Evolutionary conservation across 192 early-diverging fungal genomes (phyloP).

Genomic region (Linnemannia schmuckeri): DNA sequence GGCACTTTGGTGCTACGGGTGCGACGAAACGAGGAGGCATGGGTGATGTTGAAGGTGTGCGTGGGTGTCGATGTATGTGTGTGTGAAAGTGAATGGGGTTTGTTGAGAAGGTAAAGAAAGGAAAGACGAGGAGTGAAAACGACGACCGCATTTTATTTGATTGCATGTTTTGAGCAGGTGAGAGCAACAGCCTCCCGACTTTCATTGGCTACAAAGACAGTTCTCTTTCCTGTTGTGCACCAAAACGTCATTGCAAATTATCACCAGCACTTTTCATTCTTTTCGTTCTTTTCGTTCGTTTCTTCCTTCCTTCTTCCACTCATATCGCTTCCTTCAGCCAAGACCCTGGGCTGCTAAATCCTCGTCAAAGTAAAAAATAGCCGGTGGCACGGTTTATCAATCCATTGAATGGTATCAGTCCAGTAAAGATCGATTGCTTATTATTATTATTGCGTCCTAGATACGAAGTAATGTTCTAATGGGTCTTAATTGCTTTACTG

Average conservation of each 20-base stretch:
- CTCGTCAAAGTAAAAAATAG: background rate
- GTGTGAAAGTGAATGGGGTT: background rate
- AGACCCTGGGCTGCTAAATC: background rate
- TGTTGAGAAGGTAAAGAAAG: background rate
- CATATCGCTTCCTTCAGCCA: background rate
- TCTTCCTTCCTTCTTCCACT: background rate
- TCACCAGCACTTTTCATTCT: background rate
- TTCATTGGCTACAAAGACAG: background rate
- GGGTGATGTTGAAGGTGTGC: background rate
- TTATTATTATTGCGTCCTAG: background rate
- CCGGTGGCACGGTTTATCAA: background rate
- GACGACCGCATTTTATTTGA: background rate
- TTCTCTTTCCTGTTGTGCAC: background rate
- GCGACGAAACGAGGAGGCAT: constrained; percentile 65
- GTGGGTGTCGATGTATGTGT: background rate
- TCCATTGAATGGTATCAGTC: background rate
- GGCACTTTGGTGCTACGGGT: constrained; percentile 57
- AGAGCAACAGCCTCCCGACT: background rate
- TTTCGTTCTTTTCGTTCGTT: background rate
- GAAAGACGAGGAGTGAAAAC: background rate
- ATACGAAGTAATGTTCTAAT: background rate
- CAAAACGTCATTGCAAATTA: background rate
- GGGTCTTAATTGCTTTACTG: background rate
- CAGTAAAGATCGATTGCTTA: background rate
- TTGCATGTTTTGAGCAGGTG: background rate